A percentile compares a stretch with the other conserved stretches of the same genome.
These are phyloP conservation scores for Trametes elegans DNA, from an alignment of 768 basidiomycete genomes.

Conservation along the genomic window DNA sequence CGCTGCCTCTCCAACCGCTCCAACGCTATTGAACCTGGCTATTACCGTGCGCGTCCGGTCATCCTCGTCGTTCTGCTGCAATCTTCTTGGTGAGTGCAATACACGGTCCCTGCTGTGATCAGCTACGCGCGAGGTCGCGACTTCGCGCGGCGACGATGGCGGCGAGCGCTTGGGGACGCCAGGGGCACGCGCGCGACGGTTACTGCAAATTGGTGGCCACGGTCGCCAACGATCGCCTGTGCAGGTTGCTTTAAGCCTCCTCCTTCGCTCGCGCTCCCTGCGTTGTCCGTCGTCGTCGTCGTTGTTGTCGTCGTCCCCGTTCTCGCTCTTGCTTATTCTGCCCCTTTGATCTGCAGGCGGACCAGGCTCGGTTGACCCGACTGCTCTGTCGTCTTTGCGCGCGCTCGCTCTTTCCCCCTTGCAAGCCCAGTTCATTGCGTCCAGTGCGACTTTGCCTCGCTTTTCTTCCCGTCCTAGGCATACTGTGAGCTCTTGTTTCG, in stretches of 20 bases:
- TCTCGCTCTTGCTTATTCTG: conserved; percentile 15
- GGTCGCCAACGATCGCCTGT: conserved; percentile 3
- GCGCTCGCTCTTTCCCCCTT: neutral
- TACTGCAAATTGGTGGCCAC: neutral
- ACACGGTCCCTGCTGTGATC: too few species aligned
- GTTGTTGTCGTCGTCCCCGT: neutral
- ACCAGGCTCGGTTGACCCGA: conserved; percentile 24
- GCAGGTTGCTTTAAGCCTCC: conserved; percentile 12
- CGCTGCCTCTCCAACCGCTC: too few species aligned
- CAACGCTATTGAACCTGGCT: too few species aligned
- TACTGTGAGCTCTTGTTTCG: neutral
- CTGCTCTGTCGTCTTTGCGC: conserved; percentile 7
- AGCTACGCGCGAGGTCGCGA: too few species aligned
- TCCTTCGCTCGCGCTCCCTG: neutral
- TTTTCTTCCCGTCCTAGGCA: neutral
- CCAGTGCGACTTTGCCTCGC: neutral
- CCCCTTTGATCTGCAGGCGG: conserved; percentile 12
- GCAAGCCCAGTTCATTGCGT: neutral
- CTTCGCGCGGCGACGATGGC: neutral
- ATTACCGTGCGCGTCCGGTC: too few species aligned
- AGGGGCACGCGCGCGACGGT: neutral
- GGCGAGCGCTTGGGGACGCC: neutral
- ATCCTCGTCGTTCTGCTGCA: too few species aligned
- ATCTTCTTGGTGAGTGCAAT: neutral
- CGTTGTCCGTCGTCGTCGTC: neutral